phyloP scores from a whole-genome alignment of 345 rosid genomes.

The Geranium brycei region DNA sequence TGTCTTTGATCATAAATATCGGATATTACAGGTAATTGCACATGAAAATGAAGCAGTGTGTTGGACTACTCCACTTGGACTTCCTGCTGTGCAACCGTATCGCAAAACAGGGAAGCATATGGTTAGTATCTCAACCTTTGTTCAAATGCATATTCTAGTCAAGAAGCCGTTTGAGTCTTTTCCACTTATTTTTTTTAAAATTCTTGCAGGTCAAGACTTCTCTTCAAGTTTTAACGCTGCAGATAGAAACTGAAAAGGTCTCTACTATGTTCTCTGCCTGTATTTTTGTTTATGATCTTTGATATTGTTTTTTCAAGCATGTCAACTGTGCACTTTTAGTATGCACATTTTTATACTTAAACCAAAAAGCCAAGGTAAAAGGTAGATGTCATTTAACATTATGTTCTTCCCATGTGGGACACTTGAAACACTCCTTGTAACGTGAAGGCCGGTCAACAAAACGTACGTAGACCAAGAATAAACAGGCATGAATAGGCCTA shows the following conservation, averaged over 20 bases:
- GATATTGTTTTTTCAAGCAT: not conserved
- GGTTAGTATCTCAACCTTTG: conserved; percentile 33
- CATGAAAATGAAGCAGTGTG: conserved; percentile 77
- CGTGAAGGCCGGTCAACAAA: too few relatives aligned
- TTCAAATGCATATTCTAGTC: conserved; percentile 5
- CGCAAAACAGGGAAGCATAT: conserved; percentile 53
- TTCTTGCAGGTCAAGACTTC: conserved; percentile 74
- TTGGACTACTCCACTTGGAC: conserved; percentile 95
- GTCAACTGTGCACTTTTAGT: too few relatives aligned
- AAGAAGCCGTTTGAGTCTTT: not conserved
- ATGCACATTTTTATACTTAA: not conserved
- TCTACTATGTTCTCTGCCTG: conserved; percentile 8
- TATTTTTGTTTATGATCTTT: not conserved
- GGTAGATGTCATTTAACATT: too few relatives aligned
- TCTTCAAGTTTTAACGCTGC: conserved; percentile 74
- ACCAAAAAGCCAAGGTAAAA: too few relatives aligned
- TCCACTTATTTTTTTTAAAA: not conserved
- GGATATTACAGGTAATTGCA: conserved; percentile 53
- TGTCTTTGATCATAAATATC: not conserved
- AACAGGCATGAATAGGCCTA: not conserved
- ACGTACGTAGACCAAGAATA: too few relatives aligned
- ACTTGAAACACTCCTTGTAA: too few relatives aligned
- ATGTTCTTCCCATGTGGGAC: too few relatives aligned
- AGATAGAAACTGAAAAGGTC: conserved; percentile 82
- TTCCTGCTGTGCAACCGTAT: conserved; percentile 98